A percentile compares a stretch with the other conserved stretches of the same genome.
Evolutionary conservation across 495 filamentous ascomycete species (phyloP).

Genomic region (Annulohypoxylon maeteangense): DNA sequence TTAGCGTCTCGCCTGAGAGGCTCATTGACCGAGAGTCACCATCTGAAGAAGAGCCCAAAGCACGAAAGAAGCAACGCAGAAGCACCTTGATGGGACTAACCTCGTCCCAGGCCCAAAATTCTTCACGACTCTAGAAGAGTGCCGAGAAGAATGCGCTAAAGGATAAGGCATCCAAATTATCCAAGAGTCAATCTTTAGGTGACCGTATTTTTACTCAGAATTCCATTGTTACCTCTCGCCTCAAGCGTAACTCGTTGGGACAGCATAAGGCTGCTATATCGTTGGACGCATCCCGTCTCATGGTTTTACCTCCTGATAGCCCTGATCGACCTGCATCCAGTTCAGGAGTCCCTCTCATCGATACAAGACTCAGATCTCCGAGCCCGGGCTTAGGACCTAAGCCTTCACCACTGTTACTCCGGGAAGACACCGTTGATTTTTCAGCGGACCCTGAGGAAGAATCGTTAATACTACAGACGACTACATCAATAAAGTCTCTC

Average conservation of each 20-base stretch:
- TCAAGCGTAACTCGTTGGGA: constrained; percentile 43
- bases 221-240: constrained; percentile 23
- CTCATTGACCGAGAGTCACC: constrained; percentile 14
- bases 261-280: constrained; percentile 40
- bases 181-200: constrained; percentile 32
- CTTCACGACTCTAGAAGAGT: constrained; percentile 45
- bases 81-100: constrained; percentile 34
- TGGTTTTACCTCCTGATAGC: constrained; percentile 11
- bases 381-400: neutral
- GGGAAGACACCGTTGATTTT: neutral
- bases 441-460: constrained; percentile 3
- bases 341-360: constrained; percentile 42
- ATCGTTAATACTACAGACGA: constrained; percentile 1
- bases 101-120: constrained; percentile 34
- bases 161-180: constrained; percentile 26
- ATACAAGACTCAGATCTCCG: constrained; percentile 26
- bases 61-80: constrained; percentile 41
- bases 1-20: constrained; percentile 11
- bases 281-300: constrained; percentile 36
- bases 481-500: constrained; percentile 18
- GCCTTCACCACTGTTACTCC: neutral
- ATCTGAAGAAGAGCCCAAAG: constrained; percentile 20
- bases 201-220: constrained; percentile 36
- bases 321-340: constrained; percentile 41
- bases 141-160: constrained; percentile 36